Evolutionary conservation across 1,284 basidiomycete species (phyloP), one percentile per base, ranked within the genome.

Genomic region (Marasmius sp.): DNA sequence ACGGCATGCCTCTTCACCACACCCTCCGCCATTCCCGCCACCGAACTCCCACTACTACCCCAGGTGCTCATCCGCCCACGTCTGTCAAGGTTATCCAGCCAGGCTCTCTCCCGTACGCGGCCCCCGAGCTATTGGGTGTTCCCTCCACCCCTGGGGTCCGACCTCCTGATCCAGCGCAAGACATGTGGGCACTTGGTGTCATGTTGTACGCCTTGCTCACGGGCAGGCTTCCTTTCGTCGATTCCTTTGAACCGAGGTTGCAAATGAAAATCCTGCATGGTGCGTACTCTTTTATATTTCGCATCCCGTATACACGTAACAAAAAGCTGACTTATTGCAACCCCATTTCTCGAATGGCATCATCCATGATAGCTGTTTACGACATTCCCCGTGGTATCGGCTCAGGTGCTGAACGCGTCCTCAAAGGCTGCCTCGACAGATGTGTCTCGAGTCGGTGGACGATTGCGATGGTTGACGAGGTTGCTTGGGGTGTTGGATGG

Each of bases 151-250:
- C 57, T 16, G 60, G 54, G 14, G 41, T 56, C 12, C 54, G 27
- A 20, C 69, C 72, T 62, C 75, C 83, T 6, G 73, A 85, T 68
- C 86, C 89, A n/a, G 85, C 91, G 0, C 92, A 94, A 71, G 95
- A 98, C 67, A 88, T 97, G 38, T 98, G 95, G 95, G 95, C 95
- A 0, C 76, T 97, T 1, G 95, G 95, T 0, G 88, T 95, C 57
- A 84, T 97, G 67, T 84, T 97, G 0, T 93, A 94, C 69, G 87
- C 90, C 4, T 80, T 97, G 3, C 80, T 97, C 36, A 89, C 88
- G 0, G 94, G 93, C 1, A 79, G 81, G 36, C 78, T 97, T 3
- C 95, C 95, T 0, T 97, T 97, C 72, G 77, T 73, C 36, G 95
- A 98, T 74, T 78, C 89, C 0, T 98, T 93, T 70, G 95, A 97